Evolutionary conservation across 371 early-diverging fungal genomes (phyloP).

Genomic region (Entomophthora muscae): DNA sequence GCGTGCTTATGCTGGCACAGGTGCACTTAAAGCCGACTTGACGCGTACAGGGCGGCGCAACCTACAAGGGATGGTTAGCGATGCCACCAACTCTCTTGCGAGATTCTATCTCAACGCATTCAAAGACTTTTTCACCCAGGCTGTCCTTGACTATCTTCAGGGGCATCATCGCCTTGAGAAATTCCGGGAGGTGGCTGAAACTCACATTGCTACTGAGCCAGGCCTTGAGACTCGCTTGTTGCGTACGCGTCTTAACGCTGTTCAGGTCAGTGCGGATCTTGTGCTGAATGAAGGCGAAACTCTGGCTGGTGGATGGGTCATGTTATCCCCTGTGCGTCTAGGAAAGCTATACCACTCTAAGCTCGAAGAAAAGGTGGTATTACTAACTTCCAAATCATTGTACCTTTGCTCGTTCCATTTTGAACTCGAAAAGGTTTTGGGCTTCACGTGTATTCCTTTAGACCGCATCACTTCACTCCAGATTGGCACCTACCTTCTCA

Average conservation of each 20-base stretch:
- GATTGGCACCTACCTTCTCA: slow-evolving; percentile 22
- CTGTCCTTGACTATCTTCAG: slow-evolving; percentile 20
- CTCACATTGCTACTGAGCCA: slow-evolving; percentile 24
- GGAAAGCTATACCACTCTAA: slow-evolving; percentile 16
- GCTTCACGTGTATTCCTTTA: slow-evolving; percentile 39
- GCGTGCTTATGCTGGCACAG: slow-evolving; percentile 94
- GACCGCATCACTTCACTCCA: slow-evolving; percentile 33
- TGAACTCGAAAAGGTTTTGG: slow-evolving; percentile 45
- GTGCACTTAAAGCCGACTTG: slow-evolving; percentile 84
- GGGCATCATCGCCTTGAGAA: slow-evolving; percentile 16
- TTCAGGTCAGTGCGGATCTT: slow-evolving; percentile 32
- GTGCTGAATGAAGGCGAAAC: slow-evolving; percentile 38
- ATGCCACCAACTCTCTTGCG: slow-evolving; percentile 48
- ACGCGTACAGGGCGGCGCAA: slow-evolving; percentile 79
- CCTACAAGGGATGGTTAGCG: slow-evolving; percentile 49
- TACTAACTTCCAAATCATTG: slow-evolving; percentile 42
- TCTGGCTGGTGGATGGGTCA: slow-evolving; percentile 33
- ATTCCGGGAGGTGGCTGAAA: slow-evolving; percentile 19
- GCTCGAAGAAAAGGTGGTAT: slow-evolving; percentile 44
- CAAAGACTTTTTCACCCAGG: slow-evolving; percentile 36
- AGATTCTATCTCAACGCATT: slow-evolving; percentile 51
- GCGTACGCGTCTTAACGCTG: slow-evolving; percentile 26
- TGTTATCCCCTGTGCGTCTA: slow-evolving; percentile 29
- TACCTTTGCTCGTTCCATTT: slow-evolving; percentile 59
- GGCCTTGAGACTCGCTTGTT: slow-evolving; percentile 27